phyloP scores from a whole-genome alignment of 345 rosid species.

The Luvunga scandens region DNA sequence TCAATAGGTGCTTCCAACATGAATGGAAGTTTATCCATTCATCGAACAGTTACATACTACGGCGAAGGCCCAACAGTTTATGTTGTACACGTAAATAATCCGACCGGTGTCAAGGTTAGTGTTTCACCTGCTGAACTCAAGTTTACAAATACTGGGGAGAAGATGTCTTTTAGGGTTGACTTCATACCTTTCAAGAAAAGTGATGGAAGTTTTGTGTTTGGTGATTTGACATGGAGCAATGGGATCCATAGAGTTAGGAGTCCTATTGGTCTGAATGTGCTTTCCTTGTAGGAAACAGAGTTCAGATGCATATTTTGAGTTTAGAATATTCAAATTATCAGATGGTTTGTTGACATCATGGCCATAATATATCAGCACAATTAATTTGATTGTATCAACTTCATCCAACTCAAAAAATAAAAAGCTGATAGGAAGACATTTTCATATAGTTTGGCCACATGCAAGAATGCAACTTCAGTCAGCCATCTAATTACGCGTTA shows the following conservation, averaged over 20 bases:
- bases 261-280: conserved; percentile 42
- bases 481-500: neutral
- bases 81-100: conserved; percentile 25
- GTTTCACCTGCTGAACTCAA: conserved; percentile 41
- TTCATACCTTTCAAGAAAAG: conserved; percentile 33
- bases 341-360: neutral
- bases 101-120: conserved; percentile 33
- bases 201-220: conserved; percentile 41
- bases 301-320: neutral
- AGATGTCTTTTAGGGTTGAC: conserved; percentile 36
- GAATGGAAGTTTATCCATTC: conserved; percentile 38
- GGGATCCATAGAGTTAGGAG: conserved; percentile 37
- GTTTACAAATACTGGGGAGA: conserved; percentile 35
- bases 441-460: neutral
- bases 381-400: neutral
- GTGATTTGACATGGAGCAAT: conserved; percentile 49
- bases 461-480: neutral
- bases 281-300: conserved; percentile 23
- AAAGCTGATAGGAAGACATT: neutral
- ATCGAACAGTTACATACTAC: conserved; percentile 41
- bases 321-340: neutral
- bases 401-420: neutral
- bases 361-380: neutral
- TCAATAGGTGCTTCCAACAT: conserved; percentile 45
- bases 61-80: conserved; percentile 34